Evolutionary conservation across 2,329 filamentous ascomycete species (phyloP), one percentile per base, ranked within the genome.

Genomic region (Microthyrium microscopicum): DNA sequence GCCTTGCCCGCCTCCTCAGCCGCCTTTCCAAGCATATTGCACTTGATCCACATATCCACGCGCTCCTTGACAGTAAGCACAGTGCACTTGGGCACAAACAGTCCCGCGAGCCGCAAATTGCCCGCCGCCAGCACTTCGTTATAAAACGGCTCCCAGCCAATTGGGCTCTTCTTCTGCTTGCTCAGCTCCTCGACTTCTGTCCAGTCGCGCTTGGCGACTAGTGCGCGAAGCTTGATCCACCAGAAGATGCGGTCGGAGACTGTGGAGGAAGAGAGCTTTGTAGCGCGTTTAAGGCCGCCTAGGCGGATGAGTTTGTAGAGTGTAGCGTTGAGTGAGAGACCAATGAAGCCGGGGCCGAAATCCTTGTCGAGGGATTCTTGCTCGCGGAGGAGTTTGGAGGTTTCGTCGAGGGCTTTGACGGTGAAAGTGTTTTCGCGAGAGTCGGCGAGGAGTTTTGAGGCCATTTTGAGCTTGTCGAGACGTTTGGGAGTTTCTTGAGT

Each of bases 81-180:
- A 12, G 75, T 77, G 59, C 85, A 94, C 55, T 95, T 95, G 3
- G 82, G 74, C 33, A 95, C 73, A 55, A 94, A 95, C 4, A 72
- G 54, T 1, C 77, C 70, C 2, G 89, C 89, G 12, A 93, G 65
- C 40, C 85, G 78, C 4, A 82, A 77, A 50, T 95, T 95, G 29
- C 89, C 89, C 2, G 89, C 89, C 29, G 78, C 75, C 1, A 95
- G 62, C 19, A 81, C 73, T 46, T 91, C 77, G 49, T 89, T 91
- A 62, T 81, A 94, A 57, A 92, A 98, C 0, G 87, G 83, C 74
- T 92, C 83, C 89, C 89, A 98, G 8, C 87, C 87, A 50, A 98
- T 95, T 1, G 87, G 82, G 38, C 79, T 89, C 55, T 85, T 92
- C 49, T 80, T 69, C 25, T 55, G 71, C 48, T 76, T 79, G 22